A percentile compares a stretch with the other conserved stretches of the same genome.
Conservation (phyloP, 2,329 filamentous ascomycete genomes). For the Chrysoporthe cubensis region DNA sequence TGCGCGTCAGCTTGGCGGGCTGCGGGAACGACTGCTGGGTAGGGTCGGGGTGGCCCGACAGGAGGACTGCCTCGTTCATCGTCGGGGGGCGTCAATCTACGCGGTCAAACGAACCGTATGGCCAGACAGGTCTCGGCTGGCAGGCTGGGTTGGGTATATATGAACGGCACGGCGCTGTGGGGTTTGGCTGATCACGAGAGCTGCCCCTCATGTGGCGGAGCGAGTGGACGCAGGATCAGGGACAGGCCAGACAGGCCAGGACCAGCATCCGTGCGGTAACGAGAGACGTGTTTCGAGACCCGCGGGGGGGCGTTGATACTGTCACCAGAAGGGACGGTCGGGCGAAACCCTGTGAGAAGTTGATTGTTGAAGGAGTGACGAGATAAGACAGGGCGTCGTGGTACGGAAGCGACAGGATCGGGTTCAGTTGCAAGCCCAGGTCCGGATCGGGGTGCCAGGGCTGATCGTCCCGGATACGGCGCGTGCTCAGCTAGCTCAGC, state of each 20-base stretch:
- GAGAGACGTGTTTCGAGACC: constrained; percentile 16
- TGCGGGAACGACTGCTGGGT: constrained; percentile 29
- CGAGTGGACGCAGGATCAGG: constrained; percentile 19
- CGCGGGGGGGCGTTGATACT: background rate
- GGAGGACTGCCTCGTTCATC: constrained; percentile 17
- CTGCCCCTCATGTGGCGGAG: constrained; percentile 13
- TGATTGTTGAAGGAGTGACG: constrained; percentile 15
- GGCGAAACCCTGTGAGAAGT: background rate
- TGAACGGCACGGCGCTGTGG: constrained; percentile 5
- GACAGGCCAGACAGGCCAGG: constrained; percentile 12
- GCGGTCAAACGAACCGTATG: constrained; percentile 1
- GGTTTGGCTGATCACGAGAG: constrained; percentile 18
- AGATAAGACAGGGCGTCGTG: constrained; percentile 20
- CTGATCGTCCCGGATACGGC: background rate
- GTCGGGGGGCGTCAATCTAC: background rate
- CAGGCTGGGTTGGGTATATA: background rate
- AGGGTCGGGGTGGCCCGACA: constrained; percentile 1
- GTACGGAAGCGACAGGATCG: constrained; percentile 21
- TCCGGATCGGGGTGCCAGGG: constrained; percentile 1
- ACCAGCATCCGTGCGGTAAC: constrained; percentile 10
- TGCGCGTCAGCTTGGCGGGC: constrained; percentile 33
- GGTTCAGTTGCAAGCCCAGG: constrained; percentile 18
- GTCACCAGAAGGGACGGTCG: constrained; percentile 8
- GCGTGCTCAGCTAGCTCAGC: background rate
- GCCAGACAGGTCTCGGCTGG: background rate